Evolutionary conservation across 371 early-diverging fungal genomes (phyloP).

Genomic region (Haplosporangium sp.): DNA sequence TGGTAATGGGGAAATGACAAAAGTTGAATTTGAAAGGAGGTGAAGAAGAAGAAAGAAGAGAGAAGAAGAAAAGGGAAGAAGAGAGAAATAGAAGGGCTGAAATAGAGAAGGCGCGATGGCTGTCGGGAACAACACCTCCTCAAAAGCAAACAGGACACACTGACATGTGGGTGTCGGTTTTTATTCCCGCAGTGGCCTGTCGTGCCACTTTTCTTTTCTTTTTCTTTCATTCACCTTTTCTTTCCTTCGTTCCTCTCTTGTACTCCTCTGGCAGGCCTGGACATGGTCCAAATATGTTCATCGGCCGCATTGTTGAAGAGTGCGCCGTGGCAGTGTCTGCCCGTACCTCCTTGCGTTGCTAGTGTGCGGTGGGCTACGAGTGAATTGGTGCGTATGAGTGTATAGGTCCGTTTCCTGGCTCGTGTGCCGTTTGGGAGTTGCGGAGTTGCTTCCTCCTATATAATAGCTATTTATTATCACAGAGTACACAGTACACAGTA

Average conservation of each 20-base stretch:
- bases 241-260: not conserved
- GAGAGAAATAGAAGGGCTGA: not conserved
- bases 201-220: not conserved
- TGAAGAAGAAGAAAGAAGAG: slow-evolving; percentile 5
- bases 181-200: slow-evolving; percentile 3
- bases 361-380: no score
- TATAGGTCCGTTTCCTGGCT: slow-evolving; percentile 13
- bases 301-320: no score
- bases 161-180: slow-evolving; percentile 11
- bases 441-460: slow-evolving; percentile 9
- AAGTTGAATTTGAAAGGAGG: slow-evolving; percentile 38
- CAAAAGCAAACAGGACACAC: not conserved
- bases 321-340: no score
- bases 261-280: not conserved
- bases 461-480: not conserved
- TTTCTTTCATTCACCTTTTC: no score
- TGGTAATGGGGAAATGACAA: slow-evolving; percentile 5
- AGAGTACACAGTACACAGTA: no score
- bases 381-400: no score
- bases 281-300: not conserved
- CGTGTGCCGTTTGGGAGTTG: slow-evolving; percentile 20
- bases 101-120: no score
- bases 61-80: slow-evolving; percentile 8
- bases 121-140: not conserved
- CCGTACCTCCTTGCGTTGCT: no score